phyloP scores from a whole-genome alignment of 2,329 filamentous ascomycete genomes.

The Colletotrichum caudatum region DNA sequence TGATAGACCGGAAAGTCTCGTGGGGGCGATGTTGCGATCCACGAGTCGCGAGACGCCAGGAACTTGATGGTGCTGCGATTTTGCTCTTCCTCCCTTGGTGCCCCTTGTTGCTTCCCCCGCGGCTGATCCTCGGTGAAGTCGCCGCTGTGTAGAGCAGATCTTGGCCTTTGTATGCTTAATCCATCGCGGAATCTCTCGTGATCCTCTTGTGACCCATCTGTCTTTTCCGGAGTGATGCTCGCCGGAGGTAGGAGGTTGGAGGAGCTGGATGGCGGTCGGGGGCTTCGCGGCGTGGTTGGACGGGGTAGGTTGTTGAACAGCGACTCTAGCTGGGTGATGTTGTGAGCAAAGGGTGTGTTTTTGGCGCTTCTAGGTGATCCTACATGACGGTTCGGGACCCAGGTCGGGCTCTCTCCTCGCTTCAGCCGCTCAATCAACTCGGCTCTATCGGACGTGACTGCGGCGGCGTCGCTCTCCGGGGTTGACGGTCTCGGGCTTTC shows the following conservation, averaged over 20 bases:
- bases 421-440: conserved; percentile 90
- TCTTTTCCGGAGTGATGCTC: conserved; percentile 62
- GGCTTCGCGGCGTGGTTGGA: conserved; percentile 53
- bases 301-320: conserved; percentile 52
- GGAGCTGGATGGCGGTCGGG: conserved; percentile 53
- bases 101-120: conserved; percentile 7
- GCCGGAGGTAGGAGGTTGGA: conserved; percentile 59
- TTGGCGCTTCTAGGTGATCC: conserved; percentile 41
- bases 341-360: conserved; percentile 15
- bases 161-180: conserved; percentile 80
- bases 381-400: conserved; percentile 76
- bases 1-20: conserved; percentile 62
- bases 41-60: conserved; percentile 49
- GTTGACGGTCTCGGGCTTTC: conserved; percentile 54
- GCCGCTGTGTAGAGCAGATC: conserved; percentile 79
- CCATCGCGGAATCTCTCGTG: conserved; percentile 64
- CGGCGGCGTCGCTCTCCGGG: conserved; percentile 48
- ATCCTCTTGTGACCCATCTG: conserved; percentile 45
- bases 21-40: conserved; percentile 69
- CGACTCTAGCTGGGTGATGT: conserved; percentile 49
- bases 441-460: conserved; percentile 71
- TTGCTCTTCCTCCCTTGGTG: conserved; percentile 21
- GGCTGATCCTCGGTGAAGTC: conserved; percentile 66
- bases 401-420: conserved; percentile 79
- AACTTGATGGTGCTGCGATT: conserved; percentile 33